Base-by-base conservation (phyloP, 495 filamentous ascomycete species). In the Filosporella fistucella region DNA sequence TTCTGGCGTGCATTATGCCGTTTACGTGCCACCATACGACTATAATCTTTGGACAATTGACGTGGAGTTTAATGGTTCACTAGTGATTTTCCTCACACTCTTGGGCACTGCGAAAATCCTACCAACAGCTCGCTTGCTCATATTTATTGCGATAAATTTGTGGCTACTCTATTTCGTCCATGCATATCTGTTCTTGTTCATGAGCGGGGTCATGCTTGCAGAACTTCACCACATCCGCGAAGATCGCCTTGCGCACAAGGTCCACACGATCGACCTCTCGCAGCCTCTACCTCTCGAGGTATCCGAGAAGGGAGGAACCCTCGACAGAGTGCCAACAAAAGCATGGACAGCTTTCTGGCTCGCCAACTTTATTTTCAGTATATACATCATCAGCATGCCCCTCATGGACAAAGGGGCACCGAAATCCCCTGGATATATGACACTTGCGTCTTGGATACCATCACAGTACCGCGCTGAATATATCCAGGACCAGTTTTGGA, bases 31-130 rank as follows among this genome's bases (percentile, higher is more conserved):
- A 6, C 60, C 45, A 26, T 82, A 84, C 53, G 82, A 85, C 44
- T 72, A 78, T 2, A 81, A 85, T 53, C 64, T 85, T 0, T 86
- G 82, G 82, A 86, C 82, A 16, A 82, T 85, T 13, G 80, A 81
- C 0, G 72, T 84, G n/a, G 82, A 86, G 57, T 83, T 84, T 49
- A 68, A 75, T 37, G 73, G 71, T 46, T 82, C 77, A 10, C 75
- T 86, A 56, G 66, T 82, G 38, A 66, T 86, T 4, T 86, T 85
- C 60, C 52, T 84, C 32, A 68, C 69, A 2, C 66, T 79, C 23
- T 47, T 84, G 1, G 81, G 68, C 6, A 67, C 77, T 12, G 70
- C 75, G 12, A 69, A 76, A 25, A 55, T 78, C 4, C 60, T 56
- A 18, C 47, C 70, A n/a, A 39, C 57, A 3, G 50, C 76, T 11